Evolutionary conservation across 139 green algal genomes (phyloP).

Genomic region (Mesotaenium endlicherianum): DNA sequence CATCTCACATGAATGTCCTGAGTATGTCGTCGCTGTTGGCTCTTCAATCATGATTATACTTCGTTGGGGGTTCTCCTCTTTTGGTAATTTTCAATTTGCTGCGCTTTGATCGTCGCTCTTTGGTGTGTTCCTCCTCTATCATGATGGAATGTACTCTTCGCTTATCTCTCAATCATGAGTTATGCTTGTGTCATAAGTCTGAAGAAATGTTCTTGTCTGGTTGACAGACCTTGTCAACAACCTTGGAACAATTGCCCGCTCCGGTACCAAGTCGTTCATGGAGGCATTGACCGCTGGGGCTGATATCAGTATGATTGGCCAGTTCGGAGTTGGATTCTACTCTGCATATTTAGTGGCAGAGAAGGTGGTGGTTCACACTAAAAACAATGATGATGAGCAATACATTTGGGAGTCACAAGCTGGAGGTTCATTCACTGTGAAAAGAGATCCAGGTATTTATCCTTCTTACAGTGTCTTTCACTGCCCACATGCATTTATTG

Average conservation of each 20-base stretch:
- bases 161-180: neutral
- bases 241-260: slow-evolving; percentile 97
- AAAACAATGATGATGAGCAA: slow-evolving; percentile 99
- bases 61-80: too few relatives aligned
- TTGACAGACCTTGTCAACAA: slow-evolving; percentile 94
- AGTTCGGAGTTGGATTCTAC: slow-evolving; percentile 99
- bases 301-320: slow-evolving; percentile 99
- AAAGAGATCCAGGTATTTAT: slow-evolving; percentile 49
- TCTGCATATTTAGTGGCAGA: slow-evolving; percentile 99
- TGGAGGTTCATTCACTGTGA: slow-evolving; percentile 97
- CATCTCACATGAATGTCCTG: too few relatives aligned
- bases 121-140: too few relatives aligned
- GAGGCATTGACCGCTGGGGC: slow-evolving; percentile 96
- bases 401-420: slow-evolving; percentile 98
- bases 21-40: too few relatives aligned
- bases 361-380: slow-evolving; percentile 71
- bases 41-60: too few relatives aligned
- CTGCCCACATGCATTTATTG: neutral
- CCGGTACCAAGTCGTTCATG: slow-evolving; percentile 99
- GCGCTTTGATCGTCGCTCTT: too few relatives aligned
- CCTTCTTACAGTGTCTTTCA: neutral
- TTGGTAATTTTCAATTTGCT: too few relatives aligned
- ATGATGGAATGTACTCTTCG: too few relatives aligned
- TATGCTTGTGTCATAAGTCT: slow-evolving; percentile 10
- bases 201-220: neutral